A percentile compares a stretch with the other conserved stretches of the same genome.
These are phyloP conservation scores for Pelargonium nanum DNA, from an alignment of 345 rosid genomes.

Conservation along the genomic window DNA sequence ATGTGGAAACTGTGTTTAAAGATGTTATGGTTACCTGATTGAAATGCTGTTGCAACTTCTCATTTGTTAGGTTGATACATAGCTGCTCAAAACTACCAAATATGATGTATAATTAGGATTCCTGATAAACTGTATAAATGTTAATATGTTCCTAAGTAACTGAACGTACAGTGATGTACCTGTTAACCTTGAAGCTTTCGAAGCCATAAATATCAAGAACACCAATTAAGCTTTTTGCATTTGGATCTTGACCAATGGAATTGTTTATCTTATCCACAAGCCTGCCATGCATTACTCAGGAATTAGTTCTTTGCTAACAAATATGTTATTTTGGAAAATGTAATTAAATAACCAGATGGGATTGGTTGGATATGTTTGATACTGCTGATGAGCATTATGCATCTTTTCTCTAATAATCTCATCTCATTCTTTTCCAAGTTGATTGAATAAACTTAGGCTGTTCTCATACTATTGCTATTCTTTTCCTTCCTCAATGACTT, in stretches of 20 bases:
- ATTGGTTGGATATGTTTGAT: too few relatives aligned
- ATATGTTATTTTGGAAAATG: too few relatives aligned
- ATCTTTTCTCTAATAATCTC: too few relatives aligned
- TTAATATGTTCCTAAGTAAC: neutral
- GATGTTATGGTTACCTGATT: constrained; percentile 45
- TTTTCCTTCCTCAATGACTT: too few relatives aligned
- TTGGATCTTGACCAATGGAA: constrained; percentile 85
- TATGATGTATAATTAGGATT: neutral
- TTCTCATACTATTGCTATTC: too few relatives aligned
- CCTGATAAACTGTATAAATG: neutral
- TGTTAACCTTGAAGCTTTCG: constrained; percentile 86
- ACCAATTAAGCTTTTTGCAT: constrained; percentile 73
- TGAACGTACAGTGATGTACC: constrained; percentile 25
- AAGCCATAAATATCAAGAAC: constrained; percentile 92
- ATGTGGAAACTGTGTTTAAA: neutral
- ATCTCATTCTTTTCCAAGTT: too few relatives aligned
- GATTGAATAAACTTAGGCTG: neutral
- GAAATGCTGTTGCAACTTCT: constrained; percentile 96
- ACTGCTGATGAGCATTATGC: too few relatives aligned
- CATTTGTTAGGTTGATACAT: constrained; percentile 89
- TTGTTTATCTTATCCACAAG: constrained; percentile 70
- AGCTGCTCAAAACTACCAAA: constrained; percentile 83
- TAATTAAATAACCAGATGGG: neutral
- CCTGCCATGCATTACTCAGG: constrained; percentile 37
- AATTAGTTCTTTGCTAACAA: too few relatives aligned